Percentiles rank a stretch among this genome's conserved stretches.
Conservation (phyloP, 1,139 yeast genomes). For the Zygoascus sp. region DNA sequence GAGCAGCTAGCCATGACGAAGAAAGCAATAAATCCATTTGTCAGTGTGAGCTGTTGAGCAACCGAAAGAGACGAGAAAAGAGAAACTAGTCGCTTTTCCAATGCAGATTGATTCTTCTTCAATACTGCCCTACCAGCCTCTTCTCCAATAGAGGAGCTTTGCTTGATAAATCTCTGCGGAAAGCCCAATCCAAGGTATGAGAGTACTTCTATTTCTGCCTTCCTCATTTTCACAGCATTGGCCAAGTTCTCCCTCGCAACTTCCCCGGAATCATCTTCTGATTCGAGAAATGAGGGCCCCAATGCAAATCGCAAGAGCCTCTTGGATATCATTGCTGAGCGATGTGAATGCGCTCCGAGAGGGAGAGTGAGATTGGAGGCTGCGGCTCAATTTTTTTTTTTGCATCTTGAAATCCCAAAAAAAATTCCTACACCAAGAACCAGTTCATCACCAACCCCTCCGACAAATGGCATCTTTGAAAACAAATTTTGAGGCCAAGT, state of each 20-base stretch:
- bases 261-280: conserved; percentile 17
- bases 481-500: conserved; percentile 42
- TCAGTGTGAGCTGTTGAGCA: neutral
- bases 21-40: neutral
- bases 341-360: neutral
- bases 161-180: conserved; percentile 2
- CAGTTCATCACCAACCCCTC: neutral
- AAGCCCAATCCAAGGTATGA: conserved; percentile 14
- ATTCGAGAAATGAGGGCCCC: conserved; percentile 28
- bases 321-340: conserved; percentile 25
- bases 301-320: conserved; percentile 28
- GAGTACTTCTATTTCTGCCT: conserved; percentile 18
- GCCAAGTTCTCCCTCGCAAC: conserved; percentile 15
- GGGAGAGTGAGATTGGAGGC: neutral
- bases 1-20: conserved; percentile 5
- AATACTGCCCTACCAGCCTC: neutral
- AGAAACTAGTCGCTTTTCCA: neutral
- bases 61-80: neutral
- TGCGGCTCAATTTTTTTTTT: conserved; percentile 8
- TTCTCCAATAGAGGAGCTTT: neutral
- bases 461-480: conserved; percentile 25
- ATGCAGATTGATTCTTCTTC: neutral
- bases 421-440: neutral
- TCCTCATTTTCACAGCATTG: conserved; percentile 10
- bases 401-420: neutral